phyloP scores from a whole-genome alignment of 2,329 filamentous ascomycete genomes.

The Aspergillus novofumigatus region DNA sequence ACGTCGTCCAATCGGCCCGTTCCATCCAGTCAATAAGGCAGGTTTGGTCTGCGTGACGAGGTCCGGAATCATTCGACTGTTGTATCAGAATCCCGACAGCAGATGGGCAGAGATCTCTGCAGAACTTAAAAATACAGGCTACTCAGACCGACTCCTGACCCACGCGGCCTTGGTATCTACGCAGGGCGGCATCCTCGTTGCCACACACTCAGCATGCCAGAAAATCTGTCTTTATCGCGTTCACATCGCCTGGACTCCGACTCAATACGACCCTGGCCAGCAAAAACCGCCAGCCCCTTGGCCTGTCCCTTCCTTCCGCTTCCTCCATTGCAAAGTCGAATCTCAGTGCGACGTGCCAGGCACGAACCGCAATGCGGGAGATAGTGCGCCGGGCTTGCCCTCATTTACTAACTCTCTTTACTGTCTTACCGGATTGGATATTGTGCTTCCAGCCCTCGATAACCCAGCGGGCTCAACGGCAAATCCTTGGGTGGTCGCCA shows the following conservation, averaged over 20 bases:
- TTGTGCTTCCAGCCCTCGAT: slow-evolving; percentile 65
- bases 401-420: slow-evolving; percentile 38
- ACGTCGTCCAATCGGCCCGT: slow-evolving; percentile 64
- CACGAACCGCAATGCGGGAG: slow-evolving; percentile 19
- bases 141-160: slow-evolving; percentile 70
- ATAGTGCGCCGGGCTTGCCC: slow-evolving; percentile 20
- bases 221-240: slow-evolving; percentile 72
- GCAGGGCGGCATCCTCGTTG: slow-evolving; percentile 51
- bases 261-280: slow-evolving; percentile 49
- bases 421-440: slow-evolving; percentile 69
- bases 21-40: slow-evolving; percentile 63
- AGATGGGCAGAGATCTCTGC: slow-evolving; percentile 67
- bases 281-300: slow-evolving; percentile 25
- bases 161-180: slow-evolving; percentile 74
- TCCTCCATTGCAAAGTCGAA: slow-evolving; percentile 36
- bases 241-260: slow-evolving; percentile 67
- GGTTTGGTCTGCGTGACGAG: slow-evolving; percentile 73
- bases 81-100: slow-evolving; percentile 71
- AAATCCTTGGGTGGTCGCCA: slow-evolving; percentile 63
- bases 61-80: slow-evolving; percentile 67
- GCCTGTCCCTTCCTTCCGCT: slow-evolving; percentile 35
- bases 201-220: slow-evolving; percentile 53
- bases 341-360: slow-evolving; percentile 29
- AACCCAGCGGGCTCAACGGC: slow-evolving; percentile 51
- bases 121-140: slow-evolving; percentile 70